phyloP scores from a whole-genome alignment of 1,139 yeast species.

The Zhuliangozyma parablackwelliae region DNA sequence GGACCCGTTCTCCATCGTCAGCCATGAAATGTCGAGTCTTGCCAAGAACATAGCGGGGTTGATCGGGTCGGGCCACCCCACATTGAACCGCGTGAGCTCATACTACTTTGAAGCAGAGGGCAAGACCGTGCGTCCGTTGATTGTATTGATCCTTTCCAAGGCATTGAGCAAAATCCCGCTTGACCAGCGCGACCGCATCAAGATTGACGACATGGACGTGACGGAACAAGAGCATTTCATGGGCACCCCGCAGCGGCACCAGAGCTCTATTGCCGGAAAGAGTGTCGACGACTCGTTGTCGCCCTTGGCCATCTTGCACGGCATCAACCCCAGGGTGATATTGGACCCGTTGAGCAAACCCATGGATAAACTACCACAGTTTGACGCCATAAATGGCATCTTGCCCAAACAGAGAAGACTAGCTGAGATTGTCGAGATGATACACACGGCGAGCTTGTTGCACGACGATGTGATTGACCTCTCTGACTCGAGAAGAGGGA shows the following conservation, averaged over 20 bases:
- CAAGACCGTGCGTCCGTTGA: slow-evolving; percentile 87
- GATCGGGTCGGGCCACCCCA: slow-evolving; percentile 92
- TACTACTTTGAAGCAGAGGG: slow-evolving; percentile 97
- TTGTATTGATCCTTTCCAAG: slow-evolving; percentile 77
- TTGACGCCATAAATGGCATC: slow-evolving; percentile 62
- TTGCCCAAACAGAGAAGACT: slow-evolving; percentile 90
- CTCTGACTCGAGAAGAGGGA: slow-evolving; percentile 85
- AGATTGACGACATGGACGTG: slow-evolving; percentile 59
- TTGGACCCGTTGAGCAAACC: slow-evolving; percentile 83
- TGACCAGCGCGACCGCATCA: slow-evolving; percentile 60
- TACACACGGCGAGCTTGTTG: slow-evolving; percentile 91
- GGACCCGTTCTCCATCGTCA: slow-evolving; percentile 90
- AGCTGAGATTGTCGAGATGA: slow-evolving; percentile 98
- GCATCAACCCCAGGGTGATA: slow-evolving; percentile 75
- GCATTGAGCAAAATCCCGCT: slow-evolving; percentile 76
- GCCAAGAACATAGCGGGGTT: slow-evolving; percentile 83
- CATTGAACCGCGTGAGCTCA: slow-evolving; percentile 81
- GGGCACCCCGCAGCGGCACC: slow-evolving; percentile 44
- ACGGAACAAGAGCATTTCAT: slow-evolving; percentile 56
- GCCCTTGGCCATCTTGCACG: slow-evolving; percentile 81
- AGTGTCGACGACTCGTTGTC: slow-evolving; percentile 60
- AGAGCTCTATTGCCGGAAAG: slow-evolving; percentile 46
- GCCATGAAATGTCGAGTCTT: slow-evolving; percentile 87
- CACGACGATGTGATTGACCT: slow-evolving; percentile 97
- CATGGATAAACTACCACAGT: slow-evolving; percentile 64